Percentiles rank a stretch among this genome's conserved stretches.
phyloP scores from a whole-genome alignment of 2,329 filamentous ascomycete species.

The Colletotrichum cereale region DNA sequence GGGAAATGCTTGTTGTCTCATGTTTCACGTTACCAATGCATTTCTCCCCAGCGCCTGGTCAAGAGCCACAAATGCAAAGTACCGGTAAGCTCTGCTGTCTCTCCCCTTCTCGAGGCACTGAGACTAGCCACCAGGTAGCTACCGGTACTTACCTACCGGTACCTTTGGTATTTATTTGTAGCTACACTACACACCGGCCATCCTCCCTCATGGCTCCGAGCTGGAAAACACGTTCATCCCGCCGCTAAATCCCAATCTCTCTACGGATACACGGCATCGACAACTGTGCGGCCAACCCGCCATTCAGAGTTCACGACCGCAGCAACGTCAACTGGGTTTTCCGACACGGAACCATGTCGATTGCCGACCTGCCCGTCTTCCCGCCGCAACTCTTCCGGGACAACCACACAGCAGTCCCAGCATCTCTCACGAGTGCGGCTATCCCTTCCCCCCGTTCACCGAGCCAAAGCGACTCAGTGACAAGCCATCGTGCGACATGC shows the following conservation, averaged over 20 bases:
- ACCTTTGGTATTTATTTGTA: too few relatives aligned
- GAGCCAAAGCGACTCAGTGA: conserved; percentile 1
- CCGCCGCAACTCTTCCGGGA: background rate
- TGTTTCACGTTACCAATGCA: conserved; percentile 33
- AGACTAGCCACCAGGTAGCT: background rate
- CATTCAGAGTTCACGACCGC: background rate
- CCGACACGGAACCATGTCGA: background rate
- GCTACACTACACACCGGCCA: too few relatives aligned
- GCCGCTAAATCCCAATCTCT: background rate
- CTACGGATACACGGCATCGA: too few relatives aligned
- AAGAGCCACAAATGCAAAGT: background rate
- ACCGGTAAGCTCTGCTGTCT: background rate
- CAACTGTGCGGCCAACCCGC: background rate
- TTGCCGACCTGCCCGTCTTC: background rate
- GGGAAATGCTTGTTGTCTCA: conserved; percentile 39
- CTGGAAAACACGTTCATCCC: background rate
- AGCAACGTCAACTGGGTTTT: conserved; percentile 2
- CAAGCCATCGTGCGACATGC: conserved; percentile 10
- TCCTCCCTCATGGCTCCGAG: too few relatives aligned
- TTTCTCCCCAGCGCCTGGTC: conserved; percentile 12
- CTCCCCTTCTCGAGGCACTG: background rate
- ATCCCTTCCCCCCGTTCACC: background rate
- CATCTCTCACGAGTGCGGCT: too few relatives aligned
- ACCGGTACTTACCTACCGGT: too few relatives aligned
- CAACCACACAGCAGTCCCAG: background rate